Conservation (phyloP, 1,284 basidiomycete species). For the Rhizopogon parksii region DNA sequence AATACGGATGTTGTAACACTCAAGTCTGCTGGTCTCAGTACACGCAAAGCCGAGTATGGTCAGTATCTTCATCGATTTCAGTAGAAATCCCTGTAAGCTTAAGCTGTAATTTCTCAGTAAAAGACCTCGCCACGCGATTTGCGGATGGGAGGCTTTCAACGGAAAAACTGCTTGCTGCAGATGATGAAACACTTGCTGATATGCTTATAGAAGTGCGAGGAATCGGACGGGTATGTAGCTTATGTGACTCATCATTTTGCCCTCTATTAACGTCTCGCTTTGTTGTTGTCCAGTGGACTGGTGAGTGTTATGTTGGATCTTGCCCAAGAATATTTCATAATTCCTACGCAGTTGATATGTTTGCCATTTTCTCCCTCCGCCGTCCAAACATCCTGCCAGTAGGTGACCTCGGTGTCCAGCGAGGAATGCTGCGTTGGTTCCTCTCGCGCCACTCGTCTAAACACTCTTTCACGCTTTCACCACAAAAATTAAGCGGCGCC, state of each 20-base stretch:
- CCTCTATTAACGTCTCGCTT: not conserved
- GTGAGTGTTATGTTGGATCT: conserved; percentile 22
- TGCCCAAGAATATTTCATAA: not conserved
- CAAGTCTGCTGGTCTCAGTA: conserved; percentile 68
- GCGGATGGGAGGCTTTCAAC: conserved; percentile 71
- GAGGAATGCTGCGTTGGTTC: conserved; percentile 72
- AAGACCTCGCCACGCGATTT: conserved; percentile 73
- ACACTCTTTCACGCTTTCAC: conserved; percentile 44
- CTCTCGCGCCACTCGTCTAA: conserved; percentile 55
- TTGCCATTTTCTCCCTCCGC: conserved; percentile 79
- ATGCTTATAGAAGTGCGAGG: conserved; percentile 76
- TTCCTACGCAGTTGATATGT: conserved; percentile 69
- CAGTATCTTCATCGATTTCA: conserved; percentile 14
- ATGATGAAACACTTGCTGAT: conserved; percentile 68
- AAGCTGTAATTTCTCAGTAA: conserved; percentile 39
- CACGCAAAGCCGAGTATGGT: conserved; percentile 84
- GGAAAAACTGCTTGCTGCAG: conserved; percentile 59
- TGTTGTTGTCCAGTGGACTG: conserved; percentile 39
- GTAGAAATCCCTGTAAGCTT: not conserved
- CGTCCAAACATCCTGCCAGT: conserved; percentile 79
- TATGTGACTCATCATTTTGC: not conserved
- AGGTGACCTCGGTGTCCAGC: conserved; percentile 78
- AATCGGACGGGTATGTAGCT: conserved; percentile 59
- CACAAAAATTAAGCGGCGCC: conserved; percentile 35
- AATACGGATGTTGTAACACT: conserved; percentile 51